Conservation (phyloP, 768 basidiomycete species). For the Psilocybe subaeruginosa region DNA sequence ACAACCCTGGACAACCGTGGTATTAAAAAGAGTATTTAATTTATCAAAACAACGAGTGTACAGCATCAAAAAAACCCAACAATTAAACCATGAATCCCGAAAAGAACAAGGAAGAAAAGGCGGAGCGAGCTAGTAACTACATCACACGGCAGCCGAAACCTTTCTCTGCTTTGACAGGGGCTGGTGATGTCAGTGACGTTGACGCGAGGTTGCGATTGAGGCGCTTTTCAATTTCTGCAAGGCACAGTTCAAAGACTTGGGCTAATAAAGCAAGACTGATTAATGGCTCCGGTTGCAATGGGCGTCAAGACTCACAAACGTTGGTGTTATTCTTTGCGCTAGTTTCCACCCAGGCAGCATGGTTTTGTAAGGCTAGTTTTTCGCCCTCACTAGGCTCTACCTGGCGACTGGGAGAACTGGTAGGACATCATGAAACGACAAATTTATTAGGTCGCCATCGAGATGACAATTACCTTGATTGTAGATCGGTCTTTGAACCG, state of each 20-base stretch:
- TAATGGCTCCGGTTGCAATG: neutral
- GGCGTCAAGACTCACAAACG: constrained; percentile 62
- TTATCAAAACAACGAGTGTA: neutral
- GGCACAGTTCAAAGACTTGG: constrained; percentile 81
- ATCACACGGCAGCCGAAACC: constrained; percentile 50
- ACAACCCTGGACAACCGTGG: neutral
- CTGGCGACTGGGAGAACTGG: constrained; percentile 52
- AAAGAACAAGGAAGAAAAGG: neutral
- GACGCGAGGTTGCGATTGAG: constrained; percentile 38
- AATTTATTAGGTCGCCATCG: constrained; percentile 9
- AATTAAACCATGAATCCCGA: neutral
- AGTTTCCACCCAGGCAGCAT: constrained; percentile 84
- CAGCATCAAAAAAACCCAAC: neutral
- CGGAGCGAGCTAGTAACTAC: constrained; percentile 31
- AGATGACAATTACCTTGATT: constrained; percentile 58
- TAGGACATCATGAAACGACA: constrained; percentile 22
- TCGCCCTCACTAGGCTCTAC: constrained; percentile 69
- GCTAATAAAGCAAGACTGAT: constrained; percentile 35
- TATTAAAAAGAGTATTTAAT: neutral
- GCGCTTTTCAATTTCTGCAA: constrained; percentile 78
- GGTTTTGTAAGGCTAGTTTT: constrained; percentile 66
- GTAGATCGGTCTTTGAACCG: constrained; percentile 85
- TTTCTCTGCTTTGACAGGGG: constrained; percentile 32
- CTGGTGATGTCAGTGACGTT: constrained; percentile 32
- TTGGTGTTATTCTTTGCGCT: constrained; percentile 83